phyloP scores from a whole-genome alignment of 179 eudicot genomes.

The Silene noctiflora region DNA sequence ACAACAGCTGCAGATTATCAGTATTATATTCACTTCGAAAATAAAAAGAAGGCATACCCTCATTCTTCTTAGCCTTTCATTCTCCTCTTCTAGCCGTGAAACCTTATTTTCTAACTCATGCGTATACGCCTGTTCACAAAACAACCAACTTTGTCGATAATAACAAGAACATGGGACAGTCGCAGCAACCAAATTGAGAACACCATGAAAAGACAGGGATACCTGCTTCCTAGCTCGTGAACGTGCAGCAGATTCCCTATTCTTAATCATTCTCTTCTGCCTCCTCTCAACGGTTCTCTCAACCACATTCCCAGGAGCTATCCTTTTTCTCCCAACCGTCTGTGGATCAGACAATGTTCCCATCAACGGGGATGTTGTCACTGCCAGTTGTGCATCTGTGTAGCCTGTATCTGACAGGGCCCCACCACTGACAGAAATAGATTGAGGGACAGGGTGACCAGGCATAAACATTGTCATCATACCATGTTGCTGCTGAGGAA shows the following conservation, averaged over 20 bases:
- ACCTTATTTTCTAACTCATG: slow-evolving; percentile 90
- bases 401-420: slow-evolving; percentile 32
- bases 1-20: background rate
- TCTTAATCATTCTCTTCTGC: slow-evolving; percentile 67
- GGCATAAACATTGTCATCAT: slow-evolving; percentile 43
- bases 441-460: slow-evolving; percentile 17
- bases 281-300: slow-evolving; percentile 63
- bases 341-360: slow-evolving; percentile 29
- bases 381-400: slow-evolving; percentile 31
- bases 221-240: slow-evolving; percentile 77
- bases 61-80: slow-evolving; percentile 60
- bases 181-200: background rate
- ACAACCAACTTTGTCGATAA: background rate
- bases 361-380: slow-evolving; percentile 31
- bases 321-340: slow-evolving; percentile 36
- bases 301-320: slow-evolving; percentile 35
- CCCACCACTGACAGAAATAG: slow-evolving; percentile 22
- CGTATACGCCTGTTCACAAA: slow-evolving; percentile 70
- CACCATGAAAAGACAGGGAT: background rate
- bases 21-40: background rate
- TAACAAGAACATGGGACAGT: background rate
- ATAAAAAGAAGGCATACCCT: slow-evolving; percentile 36
- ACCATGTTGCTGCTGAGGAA: slow-evolving; percentile 29
- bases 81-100: slow-evolving; percentile 72
- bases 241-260: slow-evolving; percentile 68